These are phyloP conservation scores for Corymbia citriodora DNA, from an alignment of 441 rosid genomes.

Conservation along the genomic window DNA sequence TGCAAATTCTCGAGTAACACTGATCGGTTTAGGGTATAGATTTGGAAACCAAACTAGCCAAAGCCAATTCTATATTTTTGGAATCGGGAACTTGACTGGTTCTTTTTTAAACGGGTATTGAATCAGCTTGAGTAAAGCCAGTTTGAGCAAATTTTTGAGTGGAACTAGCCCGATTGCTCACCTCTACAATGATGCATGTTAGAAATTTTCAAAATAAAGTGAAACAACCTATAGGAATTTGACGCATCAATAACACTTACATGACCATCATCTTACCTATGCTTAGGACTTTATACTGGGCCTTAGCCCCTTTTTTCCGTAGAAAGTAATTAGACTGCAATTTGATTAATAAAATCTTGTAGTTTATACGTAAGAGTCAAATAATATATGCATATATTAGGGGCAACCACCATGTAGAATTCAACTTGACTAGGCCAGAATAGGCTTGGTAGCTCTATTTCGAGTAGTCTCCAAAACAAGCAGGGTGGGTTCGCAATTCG, in stretches of 20 bases:
- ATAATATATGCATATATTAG: neutral
- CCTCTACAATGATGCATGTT: neutral
- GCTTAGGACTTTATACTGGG: neutral
- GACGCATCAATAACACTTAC: neutral
- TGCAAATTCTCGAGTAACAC: neutral
- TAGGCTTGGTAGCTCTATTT: neutral
- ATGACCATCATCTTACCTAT: neutral
- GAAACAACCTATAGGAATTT: neutral
- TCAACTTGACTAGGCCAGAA: neutral
- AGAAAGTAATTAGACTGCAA: neutral
- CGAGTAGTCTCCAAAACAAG: neutral
- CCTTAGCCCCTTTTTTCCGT: neutral
- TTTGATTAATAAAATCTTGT: neutral
- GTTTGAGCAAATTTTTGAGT: neutral
- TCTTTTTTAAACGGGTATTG: neutral
- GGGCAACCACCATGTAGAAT: neutral
- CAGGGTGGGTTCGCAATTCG: neutral
- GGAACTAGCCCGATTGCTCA: neutral
- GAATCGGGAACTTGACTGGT: neutral
- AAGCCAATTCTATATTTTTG: neutral
- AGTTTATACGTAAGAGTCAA: neutral
- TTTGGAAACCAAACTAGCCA: neutral
- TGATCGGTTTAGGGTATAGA: neutral
- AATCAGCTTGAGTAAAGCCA: neutral
- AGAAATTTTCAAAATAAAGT: neutral